Evolutionary conservation across 768 basidiomycete species (phyloP).

Genomic region (Leccinum boreale): DNA sequence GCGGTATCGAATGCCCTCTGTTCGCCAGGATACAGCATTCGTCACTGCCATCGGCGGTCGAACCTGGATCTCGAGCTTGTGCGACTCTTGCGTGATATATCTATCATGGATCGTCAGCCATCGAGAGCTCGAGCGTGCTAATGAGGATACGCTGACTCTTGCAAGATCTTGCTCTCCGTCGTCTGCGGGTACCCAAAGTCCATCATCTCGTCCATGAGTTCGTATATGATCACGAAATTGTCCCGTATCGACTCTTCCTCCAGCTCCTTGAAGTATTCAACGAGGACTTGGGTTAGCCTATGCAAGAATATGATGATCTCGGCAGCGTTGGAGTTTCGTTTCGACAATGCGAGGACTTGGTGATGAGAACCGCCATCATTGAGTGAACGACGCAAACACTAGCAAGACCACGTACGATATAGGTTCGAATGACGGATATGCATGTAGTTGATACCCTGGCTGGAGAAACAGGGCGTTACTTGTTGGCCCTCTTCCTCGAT

Average conservation of each 20-base stretch:
- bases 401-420: conserved; percentile 57
- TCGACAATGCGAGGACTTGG: conserved; percentile 90
- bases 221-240: conserved; percentile 99
- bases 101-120: conserved; percentile 33
- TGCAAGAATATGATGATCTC: conserved; percentile 97
- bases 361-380: neutral
- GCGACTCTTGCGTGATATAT: conserved; percentile 97
- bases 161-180: conserved; percentile 98
- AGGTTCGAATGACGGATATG: conserved; percentile 98
- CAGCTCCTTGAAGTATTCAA: conserved; percentile 99
- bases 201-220: conserved; percentile 99
- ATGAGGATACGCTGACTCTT: conserved; percentile 62
- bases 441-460: conserved; percentile 95
- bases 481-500: conserved; percentile 97
- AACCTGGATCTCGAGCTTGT: conserved; percentile 92
- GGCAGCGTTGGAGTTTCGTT: conserved; percentile 92
- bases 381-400: neutral
- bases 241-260: conserved; percentile 99
- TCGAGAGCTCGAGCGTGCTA: neutral
- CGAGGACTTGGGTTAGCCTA: conserved; percentile 84
- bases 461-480: conserved; percentile 94
- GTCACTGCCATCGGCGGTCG: conserved; percentile 96
- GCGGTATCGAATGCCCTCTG: conserved; percentile 93
- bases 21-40: conserved; percentile 97
- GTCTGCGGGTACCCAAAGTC: conserved; percentile 99